Evolutionary conservation across 352 stramenopile species (phyloP).

Genomic region (Pythium sukuiense): DNA sequence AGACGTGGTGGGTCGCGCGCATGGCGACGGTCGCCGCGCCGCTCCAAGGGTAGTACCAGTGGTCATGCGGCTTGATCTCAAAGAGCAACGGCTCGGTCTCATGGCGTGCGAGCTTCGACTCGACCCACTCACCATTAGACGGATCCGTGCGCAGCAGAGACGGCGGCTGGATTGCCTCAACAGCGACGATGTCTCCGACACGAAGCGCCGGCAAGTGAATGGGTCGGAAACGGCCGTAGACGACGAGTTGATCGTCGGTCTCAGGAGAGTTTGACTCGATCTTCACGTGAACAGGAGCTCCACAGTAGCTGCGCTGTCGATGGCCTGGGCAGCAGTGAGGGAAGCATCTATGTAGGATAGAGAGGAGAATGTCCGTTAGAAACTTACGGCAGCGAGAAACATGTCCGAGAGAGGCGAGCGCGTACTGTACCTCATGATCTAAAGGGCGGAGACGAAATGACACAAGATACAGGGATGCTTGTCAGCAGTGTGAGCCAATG

Average conservation of each 20-base stretch:
- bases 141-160: background rate
- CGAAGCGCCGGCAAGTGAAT: background rate
- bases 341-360: background rate
- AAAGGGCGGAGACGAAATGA: background rate
- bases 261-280: background rate
- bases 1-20: background rate
- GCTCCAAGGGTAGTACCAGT: background rate
- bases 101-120: background rate
- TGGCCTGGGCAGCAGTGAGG: background rate
- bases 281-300: background rate
- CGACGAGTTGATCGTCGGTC: background rate
- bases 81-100: background rate
- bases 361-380: background rate
- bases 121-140: background rate
- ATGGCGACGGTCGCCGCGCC: background rate
- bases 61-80: background rate
- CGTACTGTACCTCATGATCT: background rate
- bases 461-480: background rate
- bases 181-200: background rate
- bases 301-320: background rate
- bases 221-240: background rate
- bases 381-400: too few species aligned
- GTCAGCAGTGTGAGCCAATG: too few species aligned
- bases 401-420: too few species aligned
- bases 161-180: background rate